Evolutionary conservation across 2,329 filamentous ascomycete species (phyloP), one percentile per base, ranked within the genome.

Genomic region (Nemania bipapillata): DNA sequence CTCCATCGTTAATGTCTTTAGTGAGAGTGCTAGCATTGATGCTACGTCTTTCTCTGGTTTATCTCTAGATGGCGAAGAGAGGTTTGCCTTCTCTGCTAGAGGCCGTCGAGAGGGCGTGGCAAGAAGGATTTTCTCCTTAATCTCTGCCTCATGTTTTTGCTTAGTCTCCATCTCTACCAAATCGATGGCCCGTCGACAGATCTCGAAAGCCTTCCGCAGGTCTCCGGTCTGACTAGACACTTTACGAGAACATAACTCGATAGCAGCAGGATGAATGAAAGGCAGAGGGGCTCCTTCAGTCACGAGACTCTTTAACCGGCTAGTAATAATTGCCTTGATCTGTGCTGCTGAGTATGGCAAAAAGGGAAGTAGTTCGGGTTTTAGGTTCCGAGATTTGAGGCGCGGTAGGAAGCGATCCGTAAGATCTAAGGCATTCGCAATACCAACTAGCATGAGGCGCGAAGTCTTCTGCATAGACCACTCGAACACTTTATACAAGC

Each of bases 371-470:
- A 98, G 86, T 55, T 92, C 89, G 2, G 96, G 96, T 82, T 94
- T 97, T 71, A 99, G 84, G 75, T 96, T 96, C 75, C 94, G 92
- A 22, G 94, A 90, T 83, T 98, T 98, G 70, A 99, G 87, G 59
- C 95, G 91, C 57, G 96, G 96, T 22, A 99, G 86, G 74, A 97
- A 97, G 9, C 96, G 92, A 78, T 98, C 96, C 0, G 96, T 99
- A 65, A 99, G 84, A 78, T 99, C 96, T 62, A 99, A 85, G 3
- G 96, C 96, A 77, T 99, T 99, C 74, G 96, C 96, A 76, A 99
- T 97, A 55, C 96, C 96, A 57, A 99, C 88, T 20, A 99, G 84
- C 40, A 96, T 84, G 4, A 99, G 89, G 22, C 88, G 89, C 0
- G 96, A 97, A 1, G 88, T 87, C 71, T 90, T 90, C 70, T 93